Percentiles rank a stretch among this genome's conserved stretches.
Evolutionary conservation across 2,329 filamentous ascomycete genomes (phyloP).

Genomic region (Epichloe uncinata): DNA sequence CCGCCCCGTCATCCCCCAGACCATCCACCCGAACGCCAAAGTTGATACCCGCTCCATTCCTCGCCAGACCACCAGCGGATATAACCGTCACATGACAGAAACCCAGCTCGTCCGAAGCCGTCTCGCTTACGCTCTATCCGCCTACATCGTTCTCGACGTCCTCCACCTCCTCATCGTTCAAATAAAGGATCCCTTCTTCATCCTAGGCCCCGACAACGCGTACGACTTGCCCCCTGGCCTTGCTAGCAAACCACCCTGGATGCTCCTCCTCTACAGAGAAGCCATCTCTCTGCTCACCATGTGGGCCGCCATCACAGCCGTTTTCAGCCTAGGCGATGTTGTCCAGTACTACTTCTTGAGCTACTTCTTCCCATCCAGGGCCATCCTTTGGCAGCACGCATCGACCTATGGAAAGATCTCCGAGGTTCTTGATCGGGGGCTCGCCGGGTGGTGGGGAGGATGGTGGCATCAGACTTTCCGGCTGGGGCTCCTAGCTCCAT

Average conservation of each 20-base stretch:
- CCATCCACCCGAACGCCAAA: slow-evolving; percentile 19
- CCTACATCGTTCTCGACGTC: slow-evolving; percentile 57
- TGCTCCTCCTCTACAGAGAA: slow-evolving; percentile 43
- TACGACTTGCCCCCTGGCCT: slow-evolving; percentile 28
- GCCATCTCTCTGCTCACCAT: slow-evolving; percentile 42
- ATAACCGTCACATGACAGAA: slow-evolving; percentile 27
- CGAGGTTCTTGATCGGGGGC: slow-evolving; percentile 51
- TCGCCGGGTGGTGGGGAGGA: slow-evolving; percentile 69
- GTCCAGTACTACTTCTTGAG: slow-evolving; percentile 36
- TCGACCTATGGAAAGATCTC: slow-evolving; percentile 41
- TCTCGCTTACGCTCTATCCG: slow-evolving; percentile 32
- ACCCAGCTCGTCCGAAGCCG: slow-evolving; percentile 31
- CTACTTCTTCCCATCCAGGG: slow-evolving; percentile 36
- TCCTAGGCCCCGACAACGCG: slow-evolving; percentile 32
- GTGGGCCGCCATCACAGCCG: slow-evolving; percentile 43
- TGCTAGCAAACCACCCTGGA: slow-evolving; percentile 24
- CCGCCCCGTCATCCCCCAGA: slow-evolving; percentile 24
- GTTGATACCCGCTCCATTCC: slow-evolving; percentile 30
- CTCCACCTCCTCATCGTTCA: slow-evolving; percentile 54
- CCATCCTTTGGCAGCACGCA: slow-evolving; percentile 39
- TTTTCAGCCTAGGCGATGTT: slow-evolving; percentile 48
- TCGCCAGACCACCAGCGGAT: slow-evolving; percentile 30
- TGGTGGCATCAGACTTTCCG: slow-evolving; percentile 93
- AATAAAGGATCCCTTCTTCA: slow-evolving; percentile 68
- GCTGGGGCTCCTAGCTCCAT: slow-evolving; percentile 51